Evolutionary conservation across 805 yeast genomes (phyloP).

Genomic region (Kuraishia floccosa): DNA sequence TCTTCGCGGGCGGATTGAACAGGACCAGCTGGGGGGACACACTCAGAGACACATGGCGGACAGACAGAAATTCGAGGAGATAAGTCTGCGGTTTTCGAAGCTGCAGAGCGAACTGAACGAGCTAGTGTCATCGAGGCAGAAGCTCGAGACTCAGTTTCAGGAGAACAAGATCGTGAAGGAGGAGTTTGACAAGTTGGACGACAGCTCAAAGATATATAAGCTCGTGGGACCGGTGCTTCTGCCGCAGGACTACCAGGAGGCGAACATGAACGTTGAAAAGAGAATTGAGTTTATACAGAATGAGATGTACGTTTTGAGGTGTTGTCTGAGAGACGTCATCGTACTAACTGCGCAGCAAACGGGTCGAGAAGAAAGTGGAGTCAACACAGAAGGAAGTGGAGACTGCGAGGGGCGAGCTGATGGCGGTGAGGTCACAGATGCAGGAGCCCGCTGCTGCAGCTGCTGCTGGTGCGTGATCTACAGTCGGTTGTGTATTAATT

Average conservation of each 20-base stretch:
- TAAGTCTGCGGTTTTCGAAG: slow-evolving; percentile 12
- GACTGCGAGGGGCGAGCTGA: slow-evolving; percentile 36
- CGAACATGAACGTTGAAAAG: slow-evolving; percentile 73
- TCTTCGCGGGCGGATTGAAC: too few relatives aligned
- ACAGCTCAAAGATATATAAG: slow-evolving; percentile 72
- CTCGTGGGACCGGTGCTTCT: slow-evolving; percentile 85
- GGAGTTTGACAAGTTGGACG: slow-evolving; percentile 53
- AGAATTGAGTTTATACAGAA: slow-evolving; percentile 78
- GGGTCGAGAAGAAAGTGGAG: slow-evolving; percentile 66
- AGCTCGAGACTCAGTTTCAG: slow-evolving; percentile 87
- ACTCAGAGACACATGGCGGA: too few relatives aligned
- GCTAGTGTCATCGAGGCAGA: slow-evolving; percentile 63
- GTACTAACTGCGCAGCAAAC: slow-evolving; percentile 14
- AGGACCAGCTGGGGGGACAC: too few relatives aligned
- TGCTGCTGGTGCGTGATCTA: not conserved
- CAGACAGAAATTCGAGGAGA: slow-evolving; percentile 8
- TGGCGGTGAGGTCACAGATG: slow-evolving; percentile 29
- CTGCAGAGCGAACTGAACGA: slow-evolving; percentile 25
- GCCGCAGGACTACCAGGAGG: slow-evolving; percentile 81
- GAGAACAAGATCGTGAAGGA: slow-evolving; percentile 84
- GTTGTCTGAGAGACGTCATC: not conserved
- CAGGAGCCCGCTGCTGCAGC: slow-evolving; percentile 2
- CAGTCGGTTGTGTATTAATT: not conserved
- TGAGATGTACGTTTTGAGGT: slow-evolving; percentile 37
- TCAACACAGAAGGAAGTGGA: slow-evolving; percentile 45